A percentile compares a stretch with the other conserved stretches of the same genome.
Conservation (phyloP, 2,329 filamentous ascomycete genomes). For the Dryadomyces quercus-mongolicae region DNA sequence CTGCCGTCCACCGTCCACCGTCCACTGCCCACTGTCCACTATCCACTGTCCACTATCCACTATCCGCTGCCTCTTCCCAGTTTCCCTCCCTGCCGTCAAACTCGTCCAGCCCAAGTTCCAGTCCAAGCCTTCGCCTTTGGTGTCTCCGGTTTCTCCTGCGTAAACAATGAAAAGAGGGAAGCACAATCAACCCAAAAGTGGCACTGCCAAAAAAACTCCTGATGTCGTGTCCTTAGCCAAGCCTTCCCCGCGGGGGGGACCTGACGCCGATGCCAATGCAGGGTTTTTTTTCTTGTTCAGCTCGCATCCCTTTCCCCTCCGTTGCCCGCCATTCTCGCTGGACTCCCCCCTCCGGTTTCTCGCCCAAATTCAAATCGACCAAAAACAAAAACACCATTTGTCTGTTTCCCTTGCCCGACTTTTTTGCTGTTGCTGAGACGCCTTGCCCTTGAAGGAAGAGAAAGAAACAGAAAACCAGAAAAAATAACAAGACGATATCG, state of each 20-base stretch:
- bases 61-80: background rate
- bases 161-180: background rate
- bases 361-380: background rate
- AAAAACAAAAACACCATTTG: background rate
- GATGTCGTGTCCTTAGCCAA: constrained; percentile 6
- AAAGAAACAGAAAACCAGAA: background rate
- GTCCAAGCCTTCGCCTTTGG: background rate
- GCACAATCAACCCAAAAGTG: background rate
- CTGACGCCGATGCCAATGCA: constrained; percentile 11
- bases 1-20: too few species aligned
- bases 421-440: constrained; percentile 4
- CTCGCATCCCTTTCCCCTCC: background rate
- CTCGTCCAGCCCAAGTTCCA: background rate
- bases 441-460: constrained; percentile 2
- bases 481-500: too few species aligned
- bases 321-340: background rate
- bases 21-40: too few species aligned
- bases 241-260: constrained; percentile 4
- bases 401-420: constrained; percentile 1
- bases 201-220: constrained; percentile 2
- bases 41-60: too few species aligned
- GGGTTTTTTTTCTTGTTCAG: constrained; percentile 4
- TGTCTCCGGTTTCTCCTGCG: background rate
- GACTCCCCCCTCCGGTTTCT: background rate
- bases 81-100: background rate